Evolutionary conservation across 805 yeast genomes (phyloP), one percentile per base, ranked within the genome.

Genomic region (Suhomyces prunicola): DNA sequence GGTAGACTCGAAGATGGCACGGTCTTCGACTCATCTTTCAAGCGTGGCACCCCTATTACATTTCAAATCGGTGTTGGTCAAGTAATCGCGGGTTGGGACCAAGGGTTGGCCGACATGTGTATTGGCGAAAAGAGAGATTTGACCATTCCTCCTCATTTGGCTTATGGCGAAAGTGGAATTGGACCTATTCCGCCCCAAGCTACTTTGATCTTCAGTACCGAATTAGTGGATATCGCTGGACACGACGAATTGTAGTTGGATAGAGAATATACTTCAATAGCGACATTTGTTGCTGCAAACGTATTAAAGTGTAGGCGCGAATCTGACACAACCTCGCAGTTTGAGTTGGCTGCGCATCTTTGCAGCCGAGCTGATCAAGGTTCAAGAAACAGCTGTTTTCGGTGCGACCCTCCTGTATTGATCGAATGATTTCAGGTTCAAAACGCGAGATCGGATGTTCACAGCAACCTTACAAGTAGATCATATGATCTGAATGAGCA

Each of bases 21-120:
- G 5, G 83, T 78, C 5, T 92, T 91, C 64, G 97, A 91, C 69
- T 81, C 89, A 8, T 88, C 96, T 1, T 70, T 77, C 52, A 64
- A 67, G 22, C 80, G 96, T 63, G 84, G 82, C 12, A 61, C 68
- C 45, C 97, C 97, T 46, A 75, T 91, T 55, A 67, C 77, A 42
- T 91, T 91, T 70, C 70, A 70, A n/a, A 72, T 92, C 50, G 97
- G 97, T 42, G 68, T 70, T 24, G 92, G 96, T 5, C 86, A 81
- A 62, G 97, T 91, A 31, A 91, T 91, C 64, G 65, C 77, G 55
- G 97, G 97, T 54, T 91, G 97, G 97, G 97, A 91, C 57, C 83
- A 86, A 70, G 97, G 97, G 42, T 72, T 90, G 48, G 60, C 63
- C 33, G 68, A 65, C 41, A 88, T 88, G 96, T 91, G 97, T 71